Conservation (phyloP, 768 basidiomycete species). For the Zangia roseola region DNA sequence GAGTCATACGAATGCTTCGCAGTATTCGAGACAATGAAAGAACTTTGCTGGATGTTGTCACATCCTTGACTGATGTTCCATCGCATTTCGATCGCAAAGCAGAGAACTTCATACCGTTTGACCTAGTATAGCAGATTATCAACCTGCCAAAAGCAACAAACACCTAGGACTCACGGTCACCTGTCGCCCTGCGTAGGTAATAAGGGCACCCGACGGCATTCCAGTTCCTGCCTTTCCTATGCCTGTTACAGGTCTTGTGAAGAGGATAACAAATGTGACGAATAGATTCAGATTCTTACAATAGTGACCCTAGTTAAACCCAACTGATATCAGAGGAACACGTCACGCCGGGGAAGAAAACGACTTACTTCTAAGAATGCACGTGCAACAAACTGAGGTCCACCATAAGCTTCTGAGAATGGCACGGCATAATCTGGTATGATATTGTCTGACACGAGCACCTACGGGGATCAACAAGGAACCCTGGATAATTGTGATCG, state of each 20-base stretch:
- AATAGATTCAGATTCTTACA: slow-evolving; percentile 15
- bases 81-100: slow-evolving; percentile 27
- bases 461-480: slow-evolving; percentile 7
- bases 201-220: slow-evolving; percentile 25
- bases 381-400: slow-evolving; percentile 28
- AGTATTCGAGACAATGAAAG: slow-evolving; percentile 14
- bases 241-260: slow-evolving; percentile 8
- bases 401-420: slow-evolving; percentile 24
- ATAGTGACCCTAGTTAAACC: slow-evolving; percentile 22
- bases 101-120: slow-evolving; percentile 29
- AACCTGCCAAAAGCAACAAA: not conserved
- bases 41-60: slow-evolving; percentile 16
- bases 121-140: slow-evolving; percentile 11
- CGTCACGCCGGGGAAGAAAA: not conserved
- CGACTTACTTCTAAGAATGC: slow-evolving; percentile 23
- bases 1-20: not conserved
- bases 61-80: slow-evolving; percentile 16
- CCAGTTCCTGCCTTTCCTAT: slow-evolving; percentile 28
- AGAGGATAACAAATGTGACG: not conserved
- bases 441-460: slow-evolving; percentile 26
- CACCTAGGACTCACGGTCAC: slow-evolving; percentile 18
- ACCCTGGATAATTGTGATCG: not conserved
- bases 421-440: slow-evolving; percentile 31
- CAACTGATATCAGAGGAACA: not conserved
- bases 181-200: slow-evolving; percentile 20